Conservation (phyloP, 192 early-diverging fungal species). For the Ambispora gerdemannii region DNA sequence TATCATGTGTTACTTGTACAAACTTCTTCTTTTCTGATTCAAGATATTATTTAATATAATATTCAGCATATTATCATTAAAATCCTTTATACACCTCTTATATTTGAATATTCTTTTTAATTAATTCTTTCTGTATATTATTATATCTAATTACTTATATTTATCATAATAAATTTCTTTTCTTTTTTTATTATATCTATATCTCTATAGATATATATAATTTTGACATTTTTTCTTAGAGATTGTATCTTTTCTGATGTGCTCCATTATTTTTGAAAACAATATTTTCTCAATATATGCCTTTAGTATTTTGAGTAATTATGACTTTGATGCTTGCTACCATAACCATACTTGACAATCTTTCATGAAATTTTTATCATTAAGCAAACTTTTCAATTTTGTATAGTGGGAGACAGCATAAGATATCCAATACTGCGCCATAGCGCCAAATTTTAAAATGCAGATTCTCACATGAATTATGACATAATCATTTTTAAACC, state of each 20-base stretch:
- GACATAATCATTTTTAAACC: too few relatives aligned
- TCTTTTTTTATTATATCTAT: slow-evolving; percentile 27
- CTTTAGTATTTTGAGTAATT: neutral
- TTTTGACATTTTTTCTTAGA: neutral
- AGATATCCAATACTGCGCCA: too few relatives aligned
- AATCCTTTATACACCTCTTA: slow-evolving; percentile 27
- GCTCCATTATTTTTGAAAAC: neutral
- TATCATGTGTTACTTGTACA: slow-evolving; percentile 20
- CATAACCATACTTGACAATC: slow-evolving; percentile 12
- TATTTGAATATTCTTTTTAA: slow-evolving; percentile 28
- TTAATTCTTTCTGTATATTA: slow-evolving; percentile 24
- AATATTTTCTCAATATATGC: slow-evolving; percentile 19
- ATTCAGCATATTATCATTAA: slow-evolving; percentile 11
- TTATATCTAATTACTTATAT: slow-evolving; percentile 27
- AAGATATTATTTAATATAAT: slow-evolving; percentile 15
- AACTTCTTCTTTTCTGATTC: slow-evolving; percentile 10
- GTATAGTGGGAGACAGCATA: too few relatives aligned
- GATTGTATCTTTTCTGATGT: slow-evolving; percentile 13
- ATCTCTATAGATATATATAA: slow-evolving; percentile 15
- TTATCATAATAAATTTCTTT: slow-evolving; percentile 30
- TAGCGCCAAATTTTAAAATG: too few relatives aligned
- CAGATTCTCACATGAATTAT: too few relatives aligned
- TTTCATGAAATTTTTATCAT: slow-evolving; percentile 2
- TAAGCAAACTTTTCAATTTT: neutral
- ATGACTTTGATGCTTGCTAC: neutral